These are phyloP conservation scores for Pestalotiopsis sp. DNA, from an alignment of 2,329 filamentous ascomycete genomes.

Conservation along the genomic window DNA sequence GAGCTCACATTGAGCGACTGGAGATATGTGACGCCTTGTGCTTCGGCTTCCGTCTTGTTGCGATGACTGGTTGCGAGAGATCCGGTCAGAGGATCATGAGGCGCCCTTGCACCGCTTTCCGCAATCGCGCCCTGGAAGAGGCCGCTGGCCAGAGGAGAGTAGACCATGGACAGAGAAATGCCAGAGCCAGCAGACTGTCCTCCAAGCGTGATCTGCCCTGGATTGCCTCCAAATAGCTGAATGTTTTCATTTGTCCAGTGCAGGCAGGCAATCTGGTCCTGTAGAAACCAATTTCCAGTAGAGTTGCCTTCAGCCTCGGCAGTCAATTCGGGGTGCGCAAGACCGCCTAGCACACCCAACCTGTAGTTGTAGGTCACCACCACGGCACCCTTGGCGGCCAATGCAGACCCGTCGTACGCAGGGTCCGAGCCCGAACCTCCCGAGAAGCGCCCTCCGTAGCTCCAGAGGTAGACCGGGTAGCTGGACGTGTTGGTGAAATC, in stretches of 20 bases:
- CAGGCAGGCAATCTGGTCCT: constrained; percentile 26
- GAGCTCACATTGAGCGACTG: constrained; percentile 22
- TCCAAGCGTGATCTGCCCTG: constrained; percentile 19
- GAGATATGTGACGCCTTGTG: constrained; percentile 21
- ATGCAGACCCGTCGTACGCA: constrained; percentile 24
- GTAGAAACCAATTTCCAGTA: constrained; percentile 31
- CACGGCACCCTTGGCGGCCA: constrained; percentile 24
- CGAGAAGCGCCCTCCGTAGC: constrained; percentile 18
- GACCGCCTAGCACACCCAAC: constrained; percentile 23
- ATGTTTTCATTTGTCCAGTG: constrained; percentile 14
- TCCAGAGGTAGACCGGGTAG: constrained; percentile 24
- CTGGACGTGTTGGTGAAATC: constrained; percentile 17
- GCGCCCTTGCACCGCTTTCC: constrained; percentile 33
- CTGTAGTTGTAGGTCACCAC: constrained; percentile 29
- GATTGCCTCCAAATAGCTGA: constrained; percentile 24
- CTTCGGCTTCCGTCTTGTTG: constrained; percentile 24
- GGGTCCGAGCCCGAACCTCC: constrained; percentile 20
- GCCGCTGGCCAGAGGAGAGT: constrained; percentile 25
- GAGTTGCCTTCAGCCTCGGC: constrained; percentile 27
- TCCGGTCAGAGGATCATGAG: constrained; percentile 31
- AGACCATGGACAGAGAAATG: constrained; percentile 27
- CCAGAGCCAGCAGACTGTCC: constrained; percentile 21
- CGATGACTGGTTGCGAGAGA: constrained; percentile 29
- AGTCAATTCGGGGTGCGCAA: constrained; percentile 28
- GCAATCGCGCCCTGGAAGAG: constrained; percentile 32